phyloP scores from a whole-genome alignment of 805 yeast species.

The Saccharomycopsis microspora region DNA sequence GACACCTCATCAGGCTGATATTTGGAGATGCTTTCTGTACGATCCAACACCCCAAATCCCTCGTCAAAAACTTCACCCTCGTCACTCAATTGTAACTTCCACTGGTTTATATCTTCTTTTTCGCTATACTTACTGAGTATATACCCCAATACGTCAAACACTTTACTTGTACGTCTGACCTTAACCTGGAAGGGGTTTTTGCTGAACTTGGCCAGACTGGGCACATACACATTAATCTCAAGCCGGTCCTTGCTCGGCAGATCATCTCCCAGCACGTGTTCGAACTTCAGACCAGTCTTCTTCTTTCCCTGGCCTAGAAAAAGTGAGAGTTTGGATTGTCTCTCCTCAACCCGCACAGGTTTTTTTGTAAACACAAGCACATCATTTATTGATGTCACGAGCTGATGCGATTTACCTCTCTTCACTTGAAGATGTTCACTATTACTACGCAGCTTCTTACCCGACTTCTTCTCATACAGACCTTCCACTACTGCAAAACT shows the following conservation, averaged over 20 bases:
- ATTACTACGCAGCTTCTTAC: not conserved
- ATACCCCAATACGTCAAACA: constrained; percentile 46
- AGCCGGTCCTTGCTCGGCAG: constrained; percentile 5
- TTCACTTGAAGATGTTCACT: not conserved
- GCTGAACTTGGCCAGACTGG: constrained; percentile 15
- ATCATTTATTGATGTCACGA: not conserved
- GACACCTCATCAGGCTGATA: constrained; percentile 81
- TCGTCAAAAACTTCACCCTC: constrained; percentile 88
- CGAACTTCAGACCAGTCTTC: too few species aligned
- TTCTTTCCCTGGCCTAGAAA: too few species aligned
- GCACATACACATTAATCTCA: constrained; percentile 19
- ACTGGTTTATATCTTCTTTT: constrained; percentile 38
- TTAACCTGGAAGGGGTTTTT: constrained; percentile 18
- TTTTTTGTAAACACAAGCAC: not conserved
- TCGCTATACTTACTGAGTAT: constrained; percentile 24
- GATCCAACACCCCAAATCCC: constrained; percentile 77
- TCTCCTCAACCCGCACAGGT: too few species aligned
- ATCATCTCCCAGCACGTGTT: constrained; percentile 7
- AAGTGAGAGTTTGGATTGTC: too few species aligned
- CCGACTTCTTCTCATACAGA: not conserved
- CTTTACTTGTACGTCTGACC: constrained; percentile 28
- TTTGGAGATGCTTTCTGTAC: constrained; percentile 52
- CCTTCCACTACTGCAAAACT: not conserved
- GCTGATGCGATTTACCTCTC: not conserved
- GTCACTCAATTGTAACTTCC: constrained; percentile 77